These are phyloP conservation scores for Aureobasidium sp. DNA, from an alignment of 2,329 filamentous ascomycete genomes.

Conservation along the genomic window DNA sequence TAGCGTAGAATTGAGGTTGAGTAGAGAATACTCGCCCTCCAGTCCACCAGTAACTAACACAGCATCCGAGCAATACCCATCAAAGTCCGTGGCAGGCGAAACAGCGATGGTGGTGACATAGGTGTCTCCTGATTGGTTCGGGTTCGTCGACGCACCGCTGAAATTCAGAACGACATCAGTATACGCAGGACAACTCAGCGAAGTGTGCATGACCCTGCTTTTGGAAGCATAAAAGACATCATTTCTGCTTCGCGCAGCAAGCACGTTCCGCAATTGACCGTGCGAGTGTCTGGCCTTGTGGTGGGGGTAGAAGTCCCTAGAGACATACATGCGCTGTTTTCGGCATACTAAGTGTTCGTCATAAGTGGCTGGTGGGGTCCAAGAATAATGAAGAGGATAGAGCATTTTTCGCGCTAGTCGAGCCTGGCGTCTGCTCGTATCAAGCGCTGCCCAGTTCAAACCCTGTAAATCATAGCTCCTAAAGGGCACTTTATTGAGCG, in stretches of 20 bases:
- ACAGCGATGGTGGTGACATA: conserved; percentile 49
- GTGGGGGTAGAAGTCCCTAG: conserved; percentile 29
- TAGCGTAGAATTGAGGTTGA: conserved; percentile 32
- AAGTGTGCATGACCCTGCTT: conserved; percentile 42
- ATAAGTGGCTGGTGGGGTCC: background rate
- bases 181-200: conserved; percentile 39
- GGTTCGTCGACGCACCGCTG: conserved; percentile 30
- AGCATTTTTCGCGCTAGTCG: conserved; percentile 24
- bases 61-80: conserved; percentile 29
- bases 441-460: conserved; percentile 28
- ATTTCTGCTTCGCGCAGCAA: conserved; percentile 48
- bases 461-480: conserved; percentile 29
- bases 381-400: conserved; percentile 20
- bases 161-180: conserved; percentile 44
- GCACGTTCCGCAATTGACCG: conserved; percentile 53
- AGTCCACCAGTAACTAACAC: conserved; percentile 51
- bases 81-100: conserved; percentile 15
- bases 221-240: conserved; percentile 48
- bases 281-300: conserved; percentile 48
- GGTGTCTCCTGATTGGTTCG: conserved; percentile 32
- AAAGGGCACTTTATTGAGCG: conserved; percentile 16
- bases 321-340: conserved; percentile 22
- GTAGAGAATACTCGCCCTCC: conserved; percentile 50
- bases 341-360: background rate
- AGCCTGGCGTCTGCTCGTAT: conserved; percentile 23